phyloP scores from a whole-genome alignment of 1,139 yeast genomes.

The Lodderomyces margitis region DNA sequence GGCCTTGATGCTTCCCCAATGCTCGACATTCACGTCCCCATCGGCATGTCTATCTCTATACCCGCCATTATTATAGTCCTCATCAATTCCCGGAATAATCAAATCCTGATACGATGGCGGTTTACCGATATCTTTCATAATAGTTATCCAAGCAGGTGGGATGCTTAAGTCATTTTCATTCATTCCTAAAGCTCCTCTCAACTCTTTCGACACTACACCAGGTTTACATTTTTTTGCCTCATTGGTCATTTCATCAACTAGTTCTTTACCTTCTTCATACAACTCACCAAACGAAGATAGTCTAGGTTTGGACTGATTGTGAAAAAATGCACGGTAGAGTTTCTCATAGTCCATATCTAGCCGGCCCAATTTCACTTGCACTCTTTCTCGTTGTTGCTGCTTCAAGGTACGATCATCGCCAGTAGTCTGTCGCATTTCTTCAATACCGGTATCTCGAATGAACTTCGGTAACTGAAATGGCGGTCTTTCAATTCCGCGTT shows the following conservation, averaged over 20 bases:
- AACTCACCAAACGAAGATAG: slow-evolving; percentile 71
- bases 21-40: slow-evolving; percentile 18
- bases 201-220: slow-evolving; percentile 59
- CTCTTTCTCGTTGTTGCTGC: slow-evolving; percentile 77
- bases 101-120: slow-evolving; percentile 82
- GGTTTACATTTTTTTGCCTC: slow-evolving; percentile 52
- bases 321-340: slow-evolving; percentile 84
- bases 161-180: slow-evolving; percentile 45
- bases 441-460: slow-evolving; percentile 81
- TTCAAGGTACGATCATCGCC: slow-evolving; percentile 55
- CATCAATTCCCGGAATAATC: slow-evolving; percentile 55
- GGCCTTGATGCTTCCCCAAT: slow-evolving; percentile 44
- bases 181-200: slow-evolving; percentile 71
- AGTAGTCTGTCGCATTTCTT: slow-evolving; percentile 68
- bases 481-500: slow-evolving; percentile 66
- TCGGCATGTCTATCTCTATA: slow-evolving; percentile 23
- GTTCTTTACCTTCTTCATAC: slow-evolving; percentile 76
- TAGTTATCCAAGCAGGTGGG: slow-evolving; percentile 80
- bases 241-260: slow-evolving; percentile 41
- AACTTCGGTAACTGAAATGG: slow-evolving; percentile 79
- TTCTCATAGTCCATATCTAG: slow-evolving; percentile 85
- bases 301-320: slow-evolving; percentile 71
- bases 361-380: slow-evolving; percentile 86
- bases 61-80: slow-evolving; percentile 38
- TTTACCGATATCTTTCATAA: slow-evolving; percentile 71